phyloP scores from a whole-genome alignment of 129 eudicot species.

The Saussurea involucrata region DNA sequence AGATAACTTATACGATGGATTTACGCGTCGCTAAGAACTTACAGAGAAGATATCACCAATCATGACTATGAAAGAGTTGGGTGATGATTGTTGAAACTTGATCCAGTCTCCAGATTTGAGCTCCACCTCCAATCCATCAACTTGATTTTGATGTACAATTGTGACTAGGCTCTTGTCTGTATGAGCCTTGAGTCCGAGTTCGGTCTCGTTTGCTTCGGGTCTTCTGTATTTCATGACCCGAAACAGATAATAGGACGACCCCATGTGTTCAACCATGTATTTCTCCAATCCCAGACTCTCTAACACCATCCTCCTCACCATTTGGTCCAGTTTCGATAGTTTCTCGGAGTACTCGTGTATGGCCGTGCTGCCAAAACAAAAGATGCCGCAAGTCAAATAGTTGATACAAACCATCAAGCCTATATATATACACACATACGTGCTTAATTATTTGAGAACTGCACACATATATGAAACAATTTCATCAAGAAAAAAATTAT shows the following conservation, averaged over 20 bases:
- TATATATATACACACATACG: no score
- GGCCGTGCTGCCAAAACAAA: constrained; percentile 32
- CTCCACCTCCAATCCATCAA: constrained; percentile 46
- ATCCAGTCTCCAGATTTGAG: constrained; percentile 65
- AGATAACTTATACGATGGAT: neutral
- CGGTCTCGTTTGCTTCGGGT: constrained; percentile 40
- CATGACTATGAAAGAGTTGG: constrained; percentile 50
- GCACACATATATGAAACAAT: no score
- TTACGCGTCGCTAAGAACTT: neutral
- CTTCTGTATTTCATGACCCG: constrained; percentile 64
- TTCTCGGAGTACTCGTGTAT: constrained; percentile 42
- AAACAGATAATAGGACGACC: constrained; percentile 50
- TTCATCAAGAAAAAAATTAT: no score
- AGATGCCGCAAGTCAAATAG: neutral
- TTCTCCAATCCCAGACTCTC: constrained; percentile 56
- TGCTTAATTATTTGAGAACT: no score
- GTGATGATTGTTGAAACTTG: constrained; percentile 39
- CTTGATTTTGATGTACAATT: constrained; percentile 53
- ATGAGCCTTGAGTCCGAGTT: constrained; percentile 53
- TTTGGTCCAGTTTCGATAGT: constrained; percentile 51
- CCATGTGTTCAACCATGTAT: constrained; percentile 57
- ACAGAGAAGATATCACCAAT: constrained; percentile 64
- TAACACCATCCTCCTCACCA: constrained; percentile 54
- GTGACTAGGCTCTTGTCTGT: constrained; percentile 65
- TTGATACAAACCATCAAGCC: no score